phyloP scores from a whole-genome alignment of 768 basidiomycete genomes.

The Rhodotorula taiwanensis region DNA sequence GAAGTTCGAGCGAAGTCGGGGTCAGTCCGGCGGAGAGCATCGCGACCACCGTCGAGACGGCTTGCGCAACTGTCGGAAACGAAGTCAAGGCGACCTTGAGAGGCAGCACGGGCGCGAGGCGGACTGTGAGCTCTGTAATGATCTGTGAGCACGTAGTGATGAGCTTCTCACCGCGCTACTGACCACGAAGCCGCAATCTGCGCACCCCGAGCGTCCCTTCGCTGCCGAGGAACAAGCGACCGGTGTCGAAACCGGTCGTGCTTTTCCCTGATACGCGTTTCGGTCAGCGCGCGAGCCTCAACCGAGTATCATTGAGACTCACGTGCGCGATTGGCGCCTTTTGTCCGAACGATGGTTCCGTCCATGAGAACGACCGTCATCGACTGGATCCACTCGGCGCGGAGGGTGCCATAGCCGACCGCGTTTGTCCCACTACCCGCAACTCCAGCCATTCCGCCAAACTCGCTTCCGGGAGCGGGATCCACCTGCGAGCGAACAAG shows the following conservation, averaged over 20 bases:
- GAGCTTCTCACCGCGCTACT: not conserved
- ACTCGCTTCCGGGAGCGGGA: slow-evolving; percentile 26
- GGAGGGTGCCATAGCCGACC: slow-evolving; percentile 28
- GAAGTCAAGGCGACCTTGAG: slow-evolving; percentile 82
- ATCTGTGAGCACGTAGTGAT: slow-evolving; percentile 40
- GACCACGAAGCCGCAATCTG: no score
- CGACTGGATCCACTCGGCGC: slow-evolving; percentile 27
- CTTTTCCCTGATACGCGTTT: slow-evolving; percentile 55
- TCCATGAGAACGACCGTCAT: slow-evolving; percentile 60
- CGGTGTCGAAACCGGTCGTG: slow-evolving; percentile 76
- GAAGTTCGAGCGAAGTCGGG: slow-evolving; percentile 76
- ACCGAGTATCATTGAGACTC: not conserved
- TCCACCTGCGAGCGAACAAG: slow-evolving; percentile 12
- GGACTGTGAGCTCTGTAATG: slow-evolving; percentile 78
- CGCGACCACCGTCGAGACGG: slow-evolving; percentile 73
- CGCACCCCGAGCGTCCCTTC: slow-evolving; percentile 47
- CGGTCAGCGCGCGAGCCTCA: not conserved
- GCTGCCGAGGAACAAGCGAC: slow-evolving; percentile 81
- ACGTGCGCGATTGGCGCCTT: slow-evolving; percentile 45
- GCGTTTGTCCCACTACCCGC: slow-evolving; percentile 33
- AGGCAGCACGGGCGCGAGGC: slow-evolving; percentile 71
- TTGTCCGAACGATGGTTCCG: slow-evolving; percentile 85
- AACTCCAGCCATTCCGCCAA: slow-evolving; percentile 34
- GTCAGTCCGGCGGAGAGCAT: slow-evolving; percentile 65
- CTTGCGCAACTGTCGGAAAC: slow-evolving; percentile 69